Conservation (phyloP, 2,329 filamentous ascomycete species). For the Septoria linicola region DNA sequence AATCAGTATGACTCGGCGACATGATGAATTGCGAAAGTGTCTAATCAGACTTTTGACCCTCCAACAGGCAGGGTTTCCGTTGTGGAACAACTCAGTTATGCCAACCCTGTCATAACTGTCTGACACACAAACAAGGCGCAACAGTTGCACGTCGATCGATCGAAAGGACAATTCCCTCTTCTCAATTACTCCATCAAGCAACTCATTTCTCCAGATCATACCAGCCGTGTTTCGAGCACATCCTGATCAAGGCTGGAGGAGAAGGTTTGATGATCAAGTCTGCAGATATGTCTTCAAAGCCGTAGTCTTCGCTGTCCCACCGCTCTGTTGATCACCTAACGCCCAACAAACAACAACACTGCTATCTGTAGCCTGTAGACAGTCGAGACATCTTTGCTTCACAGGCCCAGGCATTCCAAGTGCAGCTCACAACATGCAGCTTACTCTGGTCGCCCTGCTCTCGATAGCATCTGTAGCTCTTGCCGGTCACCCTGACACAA, state of each 20-base stretch:
- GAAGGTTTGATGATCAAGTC: slow-evolving; percentile 5
- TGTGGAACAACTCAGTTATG: not conserved
- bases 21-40: too few species aligned
- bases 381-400: too few species aligned
- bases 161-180: too few species aligned
- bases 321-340: too few species aligned
- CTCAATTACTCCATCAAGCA: not conserved
- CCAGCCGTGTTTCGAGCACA: too few species aligned
- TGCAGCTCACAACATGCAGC: not conserved
- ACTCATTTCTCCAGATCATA: too few species aligned
- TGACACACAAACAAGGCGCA: not conserved
- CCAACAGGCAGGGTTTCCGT: not conserved
- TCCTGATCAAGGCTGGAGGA: too few species aligned
- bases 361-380: too few species aligned
- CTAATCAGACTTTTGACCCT: too few species aligned
- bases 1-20: too few species aligned
- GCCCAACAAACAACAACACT: too few species aligned
- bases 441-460: not conserved
- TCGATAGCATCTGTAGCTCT: not conserved
- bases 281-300: not conserved
- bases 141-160: slow-evolving; percentile 3
- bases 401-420: not conserved
- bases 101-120: not conserved
- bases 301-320: too few species aligned
- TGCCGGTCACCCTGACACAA: not conserved